Conservation (phyloP, 495 filamentous ascomycete species). For the Tuber melanosporum region DNA sequence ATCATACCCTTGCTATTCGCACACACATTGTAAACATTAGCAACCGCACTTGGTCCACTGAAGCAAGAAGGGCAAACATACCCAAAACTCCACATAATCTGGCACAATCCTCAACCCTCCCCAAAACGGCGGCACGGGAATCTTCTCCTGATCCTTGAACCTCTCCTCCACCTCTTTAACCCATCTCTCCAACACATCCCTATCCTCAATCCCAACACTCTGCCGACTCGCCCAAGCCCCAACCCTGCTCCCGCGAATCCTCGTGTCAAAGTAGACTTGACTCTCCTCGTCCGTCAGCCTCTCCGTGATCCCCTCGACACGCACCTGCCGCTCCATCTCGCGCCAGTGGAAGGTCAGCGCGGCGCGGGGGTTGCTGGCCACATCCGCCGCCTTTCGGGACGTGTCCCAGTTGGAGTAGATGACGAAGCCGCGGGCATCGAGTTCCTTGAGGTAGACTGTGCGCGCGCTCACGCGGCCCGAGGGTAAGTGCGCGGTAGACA, state of each 20-base stretch:
- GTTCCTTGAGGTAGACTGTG: constrained; percentile 85
- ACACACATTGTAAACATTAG: background rate
- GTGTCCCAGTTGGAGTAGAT: constrained; percentile 91
- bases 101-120: constrained; percentile 82
- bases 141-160: constrained; percentile 67
- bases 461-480: constrained; percentile 77
- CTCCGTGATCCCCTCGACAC: constrained; percentile 70
- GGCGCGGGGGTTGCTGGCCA: constrained; percentile 60
- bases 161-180: constrained; percentile 43
- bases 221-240: constrained; percentile 93
- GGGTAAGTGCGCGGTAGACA: constrained; percentile 81
- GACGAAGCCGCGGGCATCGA: constrained; percentile 73
- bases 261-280: constrained; percentile 78
- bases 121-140: constrained; percentile 91
- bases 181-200: constrained; percentile 40
- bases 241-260: constrained; percentile 57
- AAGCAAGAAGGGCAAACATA: constrained; percentile 11
- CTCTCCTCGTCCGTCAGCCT: constrained; percentile 65
- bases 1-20: constrained; percentile 27
- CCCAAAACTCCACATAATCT: constrained; percentile 84
- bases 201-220: constrained; percentile 58
- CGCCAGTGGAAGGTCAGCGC: constrained; percentile 71
- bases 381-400: constrained; percentile 59
- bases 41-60: background rate
- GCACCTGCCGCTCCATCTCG: constrained; percentile 73